phyloP scores from a whole-genome alignment of 2,329 filamentous ascomycete species.

The Plectosphaerella plurivora region DNA sequence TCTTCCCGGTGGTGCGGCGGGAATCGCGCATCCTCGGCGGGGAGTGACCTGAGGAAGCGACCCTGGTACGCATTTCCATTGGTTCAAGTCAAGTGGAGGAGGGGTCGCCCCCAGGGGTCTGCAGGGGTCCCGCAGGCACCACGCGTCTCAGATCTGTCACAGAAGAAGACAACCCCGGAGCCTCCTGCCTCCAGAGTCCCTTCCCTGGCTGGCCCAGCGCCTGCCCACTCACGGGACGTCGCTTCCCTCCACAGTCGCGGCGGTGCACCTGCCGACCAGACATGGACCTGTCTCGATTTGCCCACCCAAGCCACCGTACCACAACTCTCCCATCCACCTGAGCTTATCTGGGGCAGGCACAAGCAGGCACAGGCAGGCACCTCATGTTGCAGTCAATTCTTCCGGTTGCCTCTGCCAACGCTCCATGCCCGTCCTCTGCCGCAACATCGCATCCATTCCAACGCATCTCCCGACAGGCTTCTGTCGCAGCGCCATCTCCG shows the following conservation, averaged over 20 bases:
- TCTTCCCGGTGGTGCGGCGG: conserved; percentile 8
- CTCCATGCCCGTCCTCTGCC: neutral
- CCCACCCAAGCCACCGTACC: no score
- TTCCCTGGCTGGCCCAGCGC: neutral
- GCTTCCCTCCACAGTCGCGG: neutral
- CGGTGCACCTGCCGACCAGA: neutral
- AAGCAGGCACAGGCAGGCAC: no score
- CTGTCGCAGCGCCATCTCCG: no score
- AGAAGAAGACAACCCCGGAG: conserved; percentile 20
- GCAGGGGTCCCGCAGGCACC: conserved; percentile 15
- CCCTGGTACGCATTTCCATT: neutral
- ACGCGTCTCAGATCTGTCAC: conserved; percentile 40
- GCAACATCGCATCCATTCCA: no score
- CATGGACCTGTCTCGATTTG: neutral
- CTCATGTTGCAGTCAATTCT: no score
- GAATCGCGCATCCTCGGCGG: neutral
- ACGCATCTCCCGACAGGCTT: no score
- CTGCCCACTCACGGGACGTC: neutral
- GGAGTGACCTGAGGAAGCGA: neutral
- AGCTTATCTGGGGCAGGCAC: neutral
- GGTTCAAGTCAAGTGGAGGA: conserved; percentile 9
- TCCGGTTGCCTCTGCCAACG: no score
- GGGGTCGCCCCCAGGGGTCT: conserved; percentile 8
- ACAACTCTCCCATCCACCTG: neutral
- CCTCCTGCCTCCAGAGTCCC: neutral